Conservation (phyloP, 148 eudicot species). For the Fagopyrum tataricum region DNA sequence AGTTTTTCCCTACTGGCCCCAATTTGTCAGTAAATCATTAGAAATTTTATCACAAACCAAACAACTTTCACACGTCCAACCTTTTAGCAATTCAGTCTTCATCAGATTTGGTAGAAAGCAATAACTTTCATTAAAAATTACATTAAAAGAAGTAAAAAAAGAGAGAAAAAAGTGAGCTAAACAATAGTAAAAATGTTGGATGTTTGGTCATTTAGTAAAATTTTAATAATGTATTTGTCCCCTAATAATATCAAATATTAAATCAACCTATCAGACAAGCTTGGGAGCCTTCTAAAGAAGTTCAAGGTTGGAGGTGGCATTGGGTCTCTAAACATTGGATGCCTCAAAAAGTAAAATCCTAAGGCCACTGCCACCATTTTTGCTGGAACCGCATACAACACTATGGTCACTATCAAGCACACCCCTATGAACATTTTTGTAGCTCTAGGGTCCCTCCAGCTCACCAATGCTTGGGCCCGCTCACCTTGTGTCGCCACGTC, state of each 20-base stretch:
- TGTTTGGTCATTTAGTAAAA: not conserved
- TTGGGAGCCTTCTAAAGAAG: conserved; percentile 86
- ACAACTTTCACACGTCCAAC: conserved; percentile 4
- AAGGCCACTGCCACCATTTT: conserved; percentile 99
- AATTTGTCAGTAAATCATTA: conserved; percentile 4
- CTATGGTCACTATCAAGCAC: conserved; percentile 56
- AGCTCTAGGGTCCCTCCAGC: conserved; percentile 98
- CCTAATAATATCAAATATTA: conserved; percentile 17
- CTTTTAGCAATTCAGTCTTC: not conserved
- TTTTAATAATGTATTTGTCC: not conserved
- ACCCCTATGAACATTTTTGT: conserved; percentile 80
- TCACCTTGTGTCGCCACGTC: conserved; percentile 95
- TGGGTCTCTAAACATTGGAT: conserved; percentile 97
- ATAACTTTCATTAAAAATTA: not conserved
- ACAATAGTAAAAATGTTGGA: not conserved
- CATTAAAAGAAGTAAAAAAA: not conserved
- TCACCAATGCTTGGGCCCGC: conserved; percentile 81
- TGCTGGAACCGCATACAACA: conserved; percentile 75
- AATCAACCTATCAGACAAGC: conserved; percentile 83
- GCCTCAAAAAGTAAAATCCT: conserved; percentile 89
- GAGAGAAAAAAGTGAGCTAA: not conserved
- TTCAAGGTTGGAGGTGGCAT: conserved; percentile 92
- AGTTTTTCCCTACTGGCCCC: not conserved
- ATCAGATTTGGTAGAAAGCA: not conserved
- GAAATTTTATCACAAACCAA: conserved; percentile 3